Evolutionary conservation across 768 basidiomycete genomes (phyloP).

Genomic region (Boletus rufocinnamomeus): DNA sequence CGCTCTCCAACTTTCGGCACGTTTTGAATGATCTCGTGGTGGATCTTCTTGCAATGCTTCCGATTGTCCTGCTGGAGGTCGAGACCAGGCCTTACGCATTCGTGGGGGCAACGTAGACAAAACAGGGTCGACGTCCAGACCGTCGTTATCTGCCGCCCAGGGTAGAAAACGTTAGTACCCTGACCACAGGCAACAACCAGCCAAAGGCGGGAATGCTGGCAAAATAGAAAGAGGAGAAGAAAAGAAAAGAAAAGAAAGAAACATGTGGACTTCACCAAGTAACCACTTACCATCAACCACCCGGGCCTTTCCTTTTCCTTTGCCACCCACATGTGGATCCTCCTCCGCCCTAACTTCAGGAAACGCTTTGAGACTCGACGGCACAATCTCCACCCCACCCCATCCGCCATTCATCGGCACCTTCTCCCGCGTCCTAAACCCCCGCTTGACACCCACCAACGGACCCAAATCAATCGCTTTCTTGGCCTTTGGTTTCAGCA

Average conservation of each 20-base stretch:
- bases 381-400: slow-evolving; percentile 60
- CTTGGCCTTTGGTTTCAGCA: not conserved
- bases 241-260: not conserved
- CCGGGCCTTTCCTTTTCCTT: slow-evolving; percentile 23
- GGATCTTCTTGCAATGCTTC: slow-evolving; percentile 10
- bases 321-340: slow-evolving; percentile 3
- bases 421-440: slow-evolving; percentile 62
- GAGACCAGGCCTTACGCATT: slow-evolving; percentile 55
- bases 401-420: slow-evolving; percentile 60
- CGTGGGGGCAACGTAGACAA: slow-evolving; percentile 53
- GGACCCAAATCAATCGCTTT: slow-evolving; percentile 56
- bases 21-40: not conserved
- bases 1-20: slow-evolving; percentile 11
- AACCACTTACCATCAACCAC: slow-evolving; percentile 27
- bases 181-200: not conserved
- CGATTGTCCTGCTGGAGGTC: slow-evolving; percentile 1
- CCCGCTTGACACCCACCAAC: slow-evolving; percentile 57
- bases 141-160: slow-evolving; percentile 6
- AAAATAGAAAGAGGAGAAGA: too few relatives aligned
- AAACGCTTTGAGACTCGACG: slow-evolving; percentile 26
- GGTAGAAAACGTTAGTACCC: not conserved
- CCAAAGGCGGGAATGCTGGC: not conserved
- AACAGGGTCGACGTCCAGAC: slow-evolving; percentile 20
- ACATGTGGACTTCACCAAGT: not conserved
- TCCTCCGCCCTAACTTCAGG: slow-evolving; percentile 18